Evolutionary conservation across 495 filamentous ascomycete genomes (phyloP), one percentile per base, ranked within the genome.

Genomic region (Neurospora sp.): DNA sequence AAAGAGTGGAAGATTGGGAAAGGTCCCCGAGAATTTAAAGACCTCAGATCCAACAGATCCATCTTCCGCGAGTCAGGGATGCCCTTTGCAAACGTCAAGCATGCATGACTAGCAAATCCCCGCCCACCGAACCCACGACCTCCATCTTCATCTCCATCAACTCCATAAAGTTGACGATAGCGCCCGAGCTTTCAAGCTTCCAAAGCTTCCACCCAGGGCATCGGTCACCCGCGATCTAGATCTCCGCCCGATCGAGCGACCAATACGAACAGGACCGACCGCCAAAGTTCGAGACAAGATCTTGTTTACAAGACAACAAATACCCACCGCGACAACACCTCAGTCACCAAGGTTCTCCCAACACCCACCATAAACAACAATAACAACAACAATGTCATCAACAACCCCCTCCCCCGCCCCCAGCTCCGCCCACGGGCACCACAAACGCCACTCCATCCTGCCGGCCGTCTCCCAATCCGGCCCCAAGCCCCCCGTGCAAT

Each of bases 401-500:
- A 27, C 54, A 62, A 62, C 54, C 54, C 54, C 54, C 54, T 62
- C 54, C 54, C 54, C 54, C 54, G 54, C 6, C 14, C 54, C 54
- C 54, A 31, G 31, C 71, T 81, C 83, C 20, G 46, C 46, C 46
- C 46, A 54, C 11, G 46, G 46, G 10, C 77, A 81, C 0, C 84
- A 80, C 66, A 88, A 88, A 79, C 86, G 87, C 35, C 84, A 85
- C 73, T 87, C 86, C 3, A 85, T 84, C 72, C 75, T 85, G 54
- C 85, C 87, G 2, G 78, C 86, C 27, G 80, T 83, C 14, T 74
- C 76, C 44, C 77, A 80, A 12, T 77, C 84, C 20, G 83, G 82
- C 40, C 84, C 87, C 10, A 90, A 89, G 78, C 90, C 94, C 0
- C 90, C 92, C 14, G 85, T 92, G 74, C 87, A 88, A 78, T 88